Conservation (phyloP, 768 basidiomycete species). For the Leccinum disarticulatum region DNA sequence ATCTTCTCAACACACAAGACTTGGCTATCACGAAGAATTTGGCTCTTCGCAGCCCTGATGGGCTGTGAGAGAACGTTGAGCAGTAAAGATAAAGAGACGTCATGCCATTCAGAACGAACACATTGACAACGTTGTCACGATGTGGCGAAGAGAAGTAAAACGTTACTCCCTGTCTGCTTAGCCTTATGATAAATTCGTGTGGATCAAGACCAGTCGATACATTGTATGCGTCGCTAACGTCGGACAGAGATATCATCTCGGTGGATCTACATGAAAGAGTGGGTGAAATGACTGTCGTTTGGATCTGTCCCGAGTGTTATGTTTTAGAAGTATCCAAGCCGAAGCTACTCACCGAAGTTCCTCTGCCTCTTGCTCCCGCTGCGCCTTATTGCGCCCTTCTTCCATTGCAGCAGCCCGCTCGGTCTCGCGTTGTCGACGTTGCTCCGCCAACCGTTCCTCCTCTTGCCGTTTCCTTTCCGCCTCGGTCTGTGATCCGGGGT, state of each 20-base stretch:
- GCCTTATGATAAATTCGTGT: conserved; percentile 77
- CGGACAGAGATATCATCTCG: conserved; percentile 75
- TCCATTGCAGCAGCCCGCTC: too few species aligned
- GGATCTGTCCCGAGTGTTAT: conserved; percentile 44
- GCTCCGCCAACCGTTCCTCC: too few species aligned
- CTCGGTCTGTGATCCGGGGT: too few species aligned
- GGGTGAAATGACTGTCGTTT: conserved; percentile 70
- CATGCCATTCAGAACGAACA: conserved; percentile 24
- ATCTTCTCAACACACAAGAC: conserved; percentile 58
- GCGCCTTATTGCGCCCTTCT: too few species aligned
- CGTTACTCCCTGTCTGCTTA: conserved; percentile 66
- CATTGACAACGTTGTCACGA: conserved; percentile 76
- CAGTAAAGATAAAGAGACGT: not conserved
- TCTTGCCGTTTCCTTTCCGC: too few species aligned
- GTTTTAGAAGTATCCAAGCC: not conserved
- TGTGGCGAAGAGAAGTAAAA: conserved; percentile 72
- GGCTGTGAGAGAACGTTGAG: conserved; percentile 41
- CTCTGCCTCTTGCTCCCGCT: too few species aligned
- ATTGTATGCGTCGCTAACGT: conserved; percentile 86
- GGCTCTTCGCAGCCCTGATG: conserved; percentile 72
- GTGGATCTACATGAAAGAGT: conserved; percentile 71
- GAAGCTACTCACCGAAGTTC: conserved; percentile 55
- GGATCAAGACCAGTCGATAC: conserved; percentile 73
- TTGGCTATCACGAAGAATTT: conserved; percentile 55
- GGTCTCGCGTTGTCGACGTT: too few species aligned